Base-by-base conservation (phyloP, 345 rosid genomes). In the Eucalyptus guilfoylei region DNA sequence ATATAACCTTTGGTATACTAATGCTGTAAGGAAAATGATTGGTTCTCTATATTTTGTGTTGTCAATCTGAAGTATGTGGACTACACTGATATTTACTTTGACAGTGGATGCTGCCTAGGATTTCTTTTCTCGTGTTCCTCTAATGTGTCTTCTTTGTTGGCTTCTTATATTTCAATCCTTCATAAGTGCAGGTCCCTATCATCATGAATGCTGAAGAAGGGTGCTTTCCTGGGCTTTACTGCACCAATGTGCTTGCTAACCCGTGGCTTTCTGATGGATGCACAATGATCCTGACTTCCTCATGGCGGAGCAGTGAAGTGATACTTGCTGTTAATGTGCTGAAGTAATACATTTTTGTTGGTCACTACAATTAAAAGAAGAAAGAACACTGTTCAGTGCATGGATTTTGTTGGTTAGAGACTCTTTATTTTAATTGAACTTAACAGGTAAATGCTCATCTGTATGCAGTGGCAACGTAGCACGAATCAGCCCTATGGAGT, bases 241-340 rank as follows among this genome's bases (percentile, higher is more conserved):
- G 85, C 88, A 92, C 94, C 9, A 80, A 88, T 88, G 87, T 95
- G 87, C 95, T 93, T 76, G 88, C 88, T 81, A 92, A 94, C 87
- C 97, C 98, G 16, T 98, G 99, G 99, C 97, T 97, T 89, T 97
- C 99, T 89, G 98, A 97, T 94, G 96, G 98, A 90, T 90, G 92
- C 90, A 96, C 95, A 72, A 90, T 98, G 93, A 90, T 97, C 90
- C 89, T 98, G 88, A 91, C 97, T 92, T 95, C 99, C 87, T 72
- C 89, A 85, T 98, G 98, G 98, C 87, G 92, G 80, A 96, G 99
- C 93, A 76, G 89, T 91, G 94, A 95, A 95, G 97, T 92, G 87
- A 91, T 97, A 87, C 94, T 96, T 91, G 93, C 94, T 37, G 96
- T 98, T 64, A 91, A 98, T 89, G 90, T 95, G 55, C 87, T 91